Evolutionary conservation across 805 yeast species (phyloP), one percentile per base, ranked within the genome.

Genomic region (Candida pseudoglaebosa): DNA sequence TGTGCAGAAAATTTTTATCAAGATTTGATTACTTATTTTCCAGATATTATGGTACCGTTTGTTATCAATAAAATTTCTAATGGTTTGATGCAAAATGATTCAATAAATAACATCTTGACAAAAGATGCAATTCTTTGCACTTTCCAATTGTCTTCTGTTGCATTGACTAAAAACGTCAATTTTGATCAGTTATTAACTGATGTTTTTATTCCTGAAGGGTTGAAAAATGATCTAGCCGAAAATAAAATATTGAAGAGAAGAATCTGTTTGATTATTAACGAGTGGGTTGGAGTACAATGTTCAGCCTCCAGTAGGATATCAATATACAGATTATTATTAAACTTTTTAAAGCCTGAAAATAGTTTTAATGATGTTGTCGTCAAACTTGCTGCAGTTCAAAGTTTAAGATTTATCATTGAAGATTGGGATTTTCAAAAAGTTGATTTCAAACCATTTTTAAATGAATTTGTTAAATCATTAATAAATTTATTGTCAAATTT

Each of bases 1-100:
- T 87, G 96, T 61, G 88, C 95, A 0, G 95, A 87, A 49, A 81
- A 81, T 53, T 80, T 88, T 47, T 89, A 81, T 54, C 85, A 82
- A 47, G 93, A 84, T 53, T 61, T 90, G 45, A 75, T 86, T 28
- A 69, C 71, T 34, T 71, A 73, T 43, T 87, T 82, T 61, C 79
- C 80, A 36, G 78, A 72, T 13, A 57, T 71, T 3, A 61, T 84
- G 28, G 44, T 83, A 56, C 61, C 53, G 12, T 78, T 76, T 45
- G 70, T 88, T 5, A 58, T 84, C 49, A 70, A 71, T 38, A 82
- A 80, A 48, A 78, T 88, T 34, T 65, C 73, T n/a, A 52, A 55
- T 18, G 71, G 65, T 1, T 53, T 75, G 20, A 32, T 49, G 31
- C 47, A 51, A 13, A 42, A 49, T 38, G 47, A 50, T 40, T 47